Evolutionary conservation across 805 yeast species (phyloP).

Genomic region (Candida silvicultrix): DNA sequence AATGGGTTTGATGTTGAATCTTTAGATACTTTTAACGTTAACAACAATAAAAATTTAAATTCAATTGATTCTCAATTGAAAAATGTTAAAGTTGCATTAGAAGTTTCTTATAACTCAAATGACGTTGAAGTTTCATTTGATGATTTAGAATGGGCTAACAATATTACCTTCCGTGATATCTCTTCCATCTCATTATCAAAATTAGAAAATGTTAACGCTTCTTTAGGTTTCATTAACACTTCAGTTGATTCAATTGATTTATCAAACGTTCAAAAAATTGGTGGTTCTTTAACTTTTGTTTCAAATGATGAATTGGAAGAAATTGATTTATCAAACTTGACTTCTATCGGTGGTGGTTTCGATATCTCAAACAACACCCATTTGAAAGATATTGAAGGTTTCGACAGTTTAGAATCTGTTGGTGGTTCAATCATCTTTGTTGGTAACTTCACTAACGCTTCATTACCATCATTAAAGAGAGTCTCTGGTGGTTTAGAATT

Average conservation of each 20-base stretch:
- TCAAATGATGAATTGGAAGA: constrained; percentile 68
- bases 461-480: constrained; percentile 63
- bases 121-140: constrained; percentile 64
- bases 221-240: constrained; percentile 76
- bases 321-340: constrained; percentile 63
- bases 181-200: constrained; percentile 62
- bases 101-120: constrained; percentile 82
- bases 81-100: constrained; percentile 67
- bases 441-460: constrained; percentile 79
- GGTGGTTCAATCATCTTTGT: constrained; percentile 82
- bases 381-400: constrained; percentile 60
- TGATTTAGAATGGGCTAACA: constrained; percentile 77
- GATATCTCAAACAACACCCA: constrained; percentile 78
- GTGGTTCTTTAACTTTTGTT: constrained; percentile 73
- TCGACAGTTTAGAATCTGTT: constrained; percentile 64
- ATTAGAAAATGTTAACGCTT: constrained; percentile 70
- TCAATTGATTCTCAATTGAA: constrained; percentile 66
- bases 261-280: constrained; percentile 53
- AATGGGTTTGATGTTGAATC: constrained; percentile 54
- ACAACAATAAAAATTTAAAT: constrained; percentile 82
- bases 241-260: constrained; percentile 50
- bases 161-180: constrained; percentile 79
- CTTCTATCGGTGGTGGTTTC: constrained; percentile 88
- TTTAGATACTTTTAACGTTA: constrained; percentile 59
- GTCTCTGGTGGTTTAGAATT: constrained; percentile 92